These are phyloP conservation scores for Aureobasidium mangrovei DNA, from an alignment of 2,329 filamentous ascomycete genomes.

Conservation along the genomic window DNA sequence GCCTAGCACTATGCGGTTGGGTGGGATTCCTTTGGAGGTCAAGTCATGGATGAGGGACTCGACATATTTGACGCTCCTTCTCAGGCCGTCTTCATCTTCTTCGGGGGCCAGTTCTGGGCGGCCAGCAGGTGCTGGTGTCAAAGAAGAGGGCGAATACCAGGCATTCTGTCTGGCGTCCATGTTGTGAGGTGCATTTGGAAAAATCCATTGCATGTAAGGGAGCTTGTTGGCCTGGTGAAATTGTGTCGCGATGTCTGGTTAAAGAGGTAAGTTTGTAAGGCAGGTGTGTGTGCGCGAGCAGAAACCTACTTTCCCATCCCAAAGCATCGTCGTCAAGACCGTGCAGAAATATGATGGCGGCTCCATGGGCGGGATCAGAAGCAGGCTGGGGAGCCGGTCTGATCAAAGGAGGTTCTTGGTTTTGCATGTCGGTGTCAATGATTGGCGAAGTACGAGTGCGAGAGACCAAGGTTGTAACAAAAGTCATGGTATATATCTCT, in stretches of 20 bases:
- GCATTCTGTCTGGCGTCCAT: conserved; percentile 38
- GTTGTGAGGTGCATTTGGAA: conserved; percentile 42
- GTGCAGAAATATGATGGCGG: conserved; percentile 40
- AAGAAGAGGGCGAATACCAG: conserved; percentile 38
- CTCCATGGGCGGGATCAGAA: conserved; percentile 29
- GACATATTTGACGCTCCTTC: conserved; percentile 32
- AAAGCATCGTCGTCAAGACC: conserved; percentile 40
- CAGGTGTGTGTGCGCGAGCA: no score
- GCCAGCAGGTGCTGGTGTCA: conserved; percentile 30
- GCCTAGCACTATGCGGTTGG: conserved; percentile 37
- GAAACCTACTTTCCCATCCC: conserved; percentile 32
- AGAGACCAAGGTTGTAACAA: background rate
- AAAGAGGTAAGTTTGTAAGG: background rate
- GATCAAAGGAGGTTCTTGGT: conserved; percentile 27
- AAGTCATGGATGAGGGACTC: conserved; percentile 36
- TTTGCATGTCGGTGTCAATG: background rate
- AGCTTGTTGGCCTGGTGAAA: conserved; percentile 42
- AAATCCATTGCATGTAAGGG: conserved; percentile 40
- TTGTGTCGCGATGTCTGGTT: conserved; percentile 35
- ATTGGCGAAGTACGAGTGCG: background rate
- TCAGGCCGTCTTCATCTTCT: conserved; percentile 40
- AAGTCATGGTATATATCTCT: background rate
- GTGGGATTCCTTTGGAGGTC: conserved; percentile 32
- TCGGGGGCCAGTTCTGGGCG: conserved; percentile 37
- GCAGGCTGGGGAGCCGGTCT: conserved; percentile 29